Evolutionary conservation across 192 early-diverging fungal genomes (phyloP).

Genomic region (Backusella psychrophila): DNA sequence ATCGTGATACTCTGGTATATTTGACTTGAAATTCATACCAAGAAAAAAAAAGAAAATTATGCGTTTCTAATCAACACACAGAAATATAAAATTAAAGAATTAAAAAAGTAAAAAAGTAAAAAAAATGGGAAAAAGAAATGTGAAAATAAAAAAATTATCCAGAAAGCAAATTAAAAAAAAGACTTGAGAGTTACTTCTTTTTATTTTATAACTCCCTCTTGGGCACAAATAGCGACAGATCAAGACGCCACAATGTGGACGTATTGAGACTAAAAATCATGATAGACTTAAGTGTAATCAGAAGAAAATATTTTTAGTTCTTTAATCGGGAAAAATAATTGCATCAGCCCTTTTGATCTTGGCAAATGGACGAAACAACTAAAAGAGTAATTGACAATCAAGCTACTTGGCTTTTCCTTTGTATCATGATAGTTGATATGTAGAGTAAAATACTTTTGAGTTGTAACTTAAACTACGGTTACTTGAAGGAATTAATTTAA

Average conservation of each 20-base stretch:
- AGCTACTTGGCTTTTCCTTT: not conserved
- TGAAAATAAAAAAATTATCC: not conserved
- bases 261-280: slow-evolving; percentile 4
- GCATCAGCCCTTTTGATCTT: not conserved
- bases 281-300: not conserved
- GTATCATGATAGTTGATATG: not conserved
- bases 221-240: not conserved
- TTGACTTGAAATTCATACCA: not conserved
- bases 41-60: slow-evolving; percentile 1
- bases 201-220: slow-evolving; percentile 5
- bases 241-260: slow-evolving; percentile 4
- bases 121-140: slow-evolving; percentile 1
- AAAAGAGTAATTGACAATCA: not conserved
- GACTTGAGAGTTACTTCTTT: not conserved
- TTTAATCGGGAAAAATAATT: not conserved
- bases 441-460: not conserved
- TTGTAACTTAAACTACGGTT: not conserved
- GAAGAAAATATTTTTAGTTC: not conserved
- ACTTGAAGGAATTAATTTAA: not conserved
- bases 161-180: slow-evolving; percentile 3
- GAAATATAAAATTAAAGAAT: not conserved
- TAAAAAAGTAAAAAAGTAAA: not conserved
- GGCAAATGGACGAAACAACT: not conserved
- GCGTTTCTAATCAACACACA: not conserved
- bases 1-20: not conserved